These are phyloP conservation scores for Samsoniella hepiali DNA, from an alignment of 2,329 filamentous ascomycete genomes.

Conservation along the genomic window DNA sequence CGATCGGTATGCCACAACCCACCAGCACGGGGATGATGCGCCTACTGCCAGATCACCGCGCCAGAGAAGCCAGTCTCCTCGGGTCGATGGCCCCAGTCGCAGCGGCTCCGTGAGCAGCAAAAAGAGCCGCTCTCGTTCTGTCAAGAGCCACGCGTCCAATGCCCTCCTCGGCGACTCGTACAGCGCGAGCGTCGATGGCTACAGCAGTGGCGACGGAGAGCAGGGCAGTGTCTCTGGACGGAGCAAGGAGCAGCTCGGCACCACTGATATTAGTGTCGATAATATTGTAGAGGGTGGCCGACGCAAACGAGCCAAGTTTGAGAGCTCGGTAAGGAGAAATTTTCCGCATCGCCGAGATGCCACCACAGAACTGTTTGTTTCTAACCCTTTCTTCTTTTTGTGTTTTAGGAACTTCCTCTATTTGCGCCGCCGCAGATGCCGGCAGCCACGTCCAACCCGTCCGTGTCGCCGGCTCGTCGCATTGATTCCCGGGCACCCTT, in stretches of 20 bases:
- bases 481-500: slow-evolving; percentile 68
- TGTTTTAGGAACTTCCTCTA: slow-evolving; percentile 78
- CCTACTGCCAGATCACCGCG: slow-evolving; percentile 63
- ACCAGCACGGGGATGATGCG: slow-evolving; percentile 58
- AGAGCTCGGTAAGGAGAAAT: slow-evolving; percentile 79
- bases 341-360: slow-evolving; percentile 1
- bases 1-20: slow-evolving; percentile 45
- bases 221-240: slow-evolving; percentile 70
- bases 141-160: slow-evolving; percentile 60
- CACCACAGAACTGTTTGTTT: neutral
- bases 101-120: slow-evolving; percentile 63
- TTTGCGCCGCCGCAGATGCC: slow-evolving; percentile 95
- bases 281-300: slow-evolving; percentile 97
- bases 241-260: slow-evolving; percentile 81
- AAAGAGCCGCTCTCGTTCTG: slow-evolving; percentile 65
- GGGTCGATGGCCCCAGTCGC: slow-evolving; percentile 62
- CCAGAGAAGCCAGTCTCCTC: slow-evolving; percentile 76
- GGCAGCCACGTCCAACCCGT: slow-evolving; percentile 93
- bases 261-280: slow-evolving; percentile 94
- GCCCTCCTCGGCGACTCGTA: slow-evolving; percentile 55
- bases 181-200: slow-evolving; percentile 66
- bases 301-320: slow-evolving; percentile 89
- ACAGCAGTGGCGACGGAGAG: slow-evolving; percentile 84
- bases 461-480: slow-evolving; percentile 85
- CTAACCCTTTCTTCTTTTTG: slow-evolving; percentile 25